phyloP scores from a whole-genome alignment of 1,284 basidiomycete species.

The Cutaneotrichosporon arboriforme region DNA sequence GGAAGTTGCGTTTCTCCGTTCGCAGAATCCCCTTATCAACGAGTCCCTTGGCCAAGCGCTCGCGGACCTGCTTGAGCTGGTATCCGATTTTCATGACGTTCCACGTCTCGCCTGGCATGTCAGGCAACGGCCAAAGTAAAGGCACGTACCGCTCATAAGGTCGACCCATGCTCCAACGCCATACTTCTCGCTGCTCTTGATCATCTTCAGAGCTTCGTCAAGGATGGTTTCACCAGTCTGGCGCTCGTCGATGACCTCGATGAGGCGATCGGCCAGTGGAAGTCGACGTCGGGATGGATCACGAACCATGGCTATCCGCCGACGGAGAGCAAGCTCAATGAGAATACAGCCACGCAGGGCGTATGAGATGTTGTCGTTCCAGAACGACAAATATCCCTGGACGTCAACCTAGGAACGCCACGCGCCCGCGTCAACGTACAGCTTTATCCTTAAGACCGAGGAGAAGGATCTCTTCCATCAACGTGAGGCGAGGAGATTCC shows the following conservation, averaged over 20 bases:
- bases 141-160: constrained; percentile 70
- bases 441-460: constrained; percentile 90
- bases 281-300: constrained; percentile 73
- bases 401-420: no score
- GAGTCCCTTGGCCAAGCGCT: constrained; percentile 91
- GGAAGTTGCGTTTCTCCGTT: constrained; percentile 93
- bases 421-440: constrained; percentile 49
- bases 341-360: constrained; percentile 90
- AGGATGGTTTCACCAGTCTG: constrained; percentile 92
- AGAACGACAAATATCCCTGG: constrained; percentile 88
- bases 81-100: constrained; percentile 98
- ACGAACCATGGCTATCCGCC: constrained; percentile 79
- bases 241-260: constrained; percentile 84
- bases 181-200: constrained; percentile 72
- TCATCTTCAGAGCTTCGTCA: constrained; percentile 92
- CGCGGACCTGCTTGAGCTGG: constrained; percentile 93
- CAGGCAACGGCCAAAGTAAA: not conserved
- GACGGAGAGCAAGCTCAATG: constrained; percentile 82
- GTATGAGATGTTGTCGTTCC: constrained; percentile 98
- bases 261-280: constrained; percentile 71
- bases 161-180: constrained; percentile 91
- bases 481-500: constrained; percentile 76
- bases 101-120: constrained; percentile 83
- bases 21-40: constrained; percentile 96
- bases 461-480: constrained; percentile 94